Conservation (phyloP, 129 eudicot genomes). For the Arctium lappa region DNA sequence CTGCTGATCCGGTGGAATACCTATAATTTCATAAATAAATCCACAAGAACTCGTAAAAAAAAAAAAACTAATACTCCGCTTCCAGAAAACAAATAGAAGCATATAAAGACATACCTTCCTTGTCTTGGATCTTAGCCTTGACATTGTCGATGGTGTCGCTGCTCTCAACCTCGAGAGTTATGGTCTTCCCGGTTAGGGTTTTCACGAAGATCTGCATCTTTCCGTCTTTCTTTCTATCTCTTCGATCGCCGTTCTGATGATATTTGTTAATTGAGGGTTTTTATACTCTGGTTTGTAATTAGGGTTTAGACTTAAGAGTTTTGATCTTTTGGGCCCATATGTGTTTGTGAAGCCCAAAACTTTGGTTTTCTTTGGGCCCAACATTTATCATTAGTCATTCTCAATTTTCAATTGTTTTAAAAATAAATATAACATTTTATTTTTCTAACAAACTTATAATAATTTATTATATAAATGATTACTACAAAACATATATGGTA, state of each 20-base stretch:
- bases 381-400: too few species aligned
- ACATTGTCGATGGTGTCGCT: background rate
- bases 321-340: background rate
- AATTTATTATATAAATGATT: too few species aligned
- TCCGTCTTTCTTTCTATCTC: background rate
- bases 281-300: background rate
- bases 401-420: too few species aligned
- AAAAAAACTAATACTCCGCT: background rate
- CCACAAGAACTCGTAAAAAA: background rate
- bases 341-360: background rate
- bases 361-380: too few species aligned
- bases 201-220: conserved; percentile 66
- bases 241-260: background rate
- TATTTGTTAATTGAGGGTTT: background rate
- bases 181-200: conserved; percentile 58
- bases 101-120: background rate
- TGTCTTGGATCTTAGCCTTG: background rate
- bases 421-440: too few species aligned
- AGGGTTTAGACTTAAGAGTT: background rate
- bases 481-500: too few species aligned
- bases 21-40: background rate
- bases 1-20: conserved; percentile 1
- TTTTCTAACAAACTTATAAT: too few species aligned
- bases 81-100: background rate
- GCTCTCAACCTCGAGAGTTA: background rate